Base-by-base conservation (phyloP, 352 stramenopile genomes). In the Phytophthora sp. region DNA sequence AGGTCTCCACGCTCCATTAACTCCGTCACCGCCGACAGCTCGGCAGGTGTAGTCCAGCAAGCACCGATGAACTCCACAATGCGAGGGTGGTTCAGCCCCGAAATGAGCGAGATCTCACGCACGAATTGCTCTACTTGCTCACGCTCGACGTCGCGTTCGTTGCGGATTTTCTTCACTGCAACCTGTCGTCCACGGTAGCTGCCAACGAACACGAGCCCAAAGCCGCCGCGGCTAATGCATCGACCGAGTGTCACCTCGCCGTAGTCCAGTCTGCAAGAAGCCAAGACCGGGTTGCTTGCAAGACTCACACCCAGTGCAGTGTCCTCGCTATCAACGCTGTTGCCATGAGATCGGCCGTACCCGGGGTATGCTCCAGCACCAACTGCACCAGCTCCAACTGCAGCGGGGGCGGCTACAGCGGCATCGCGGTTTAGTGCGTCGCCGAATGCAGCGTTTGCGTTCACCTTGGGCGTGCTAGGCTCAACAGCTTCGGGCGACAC, bases 61-160 rank as follows among this genome's bases (percentile, higher is more conserved):
- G 84, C 78, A 2, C 82, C 82, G 21, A 89, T 65, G 34, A 90
- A 91, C 31, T 84, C 77, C 10, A 91, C 80, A 20, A 91, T 84
- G 39, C 77, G 77, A 12, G 74, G 72, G 28, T 91, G 82, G 26
- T 74, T 64, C 3, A 89, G 53, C 3, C 65, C 76, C 15, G 76
- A 69, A 43, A 89, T 77, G 23, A 89, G 57, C 1, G 69, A 78
- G 35, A 92, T 88, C 43, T 92, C 83, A 8, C 54, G 65, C 49
- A 86, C 45, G 17, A 90, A 90, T 20, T 76, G 48, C 58, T 90
- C 74, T 11, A 90, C 70, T 61, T 82, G 76, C 37, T 82, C 63
- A 10, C 43, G 53, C 34, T 66, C 54, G 3, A 77, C 59, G 3
- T 55, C 64, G 23, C 69, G 54, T 7, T 77, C 69, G 41, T 74